phyloP scores from a whole-genome alignment of 164 flowering plant species.

The Magnolia changhungtana region DNA sequence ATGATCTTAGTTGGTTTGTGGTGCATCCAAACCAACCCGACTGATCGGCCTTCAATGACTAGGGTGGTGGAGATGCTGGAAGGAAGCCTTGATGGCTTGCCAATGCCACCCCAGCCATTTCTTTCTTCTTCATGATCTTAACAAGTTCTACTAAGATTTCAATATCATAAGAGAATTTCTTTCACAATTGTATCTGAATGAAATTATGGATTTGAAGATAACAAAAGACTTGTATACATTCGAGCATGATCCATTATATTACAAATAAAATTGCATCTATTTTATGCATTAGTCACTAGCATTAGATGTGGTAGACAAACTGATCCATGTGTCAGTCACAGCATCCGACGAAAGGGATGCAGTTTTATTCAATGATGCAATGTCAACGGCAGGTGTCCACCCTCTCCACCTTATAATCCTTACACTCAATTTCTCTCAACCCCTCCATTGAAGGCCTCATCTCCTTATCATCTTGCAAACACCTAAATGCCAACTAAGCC shows the following conservation, averaged over 20 bases:
- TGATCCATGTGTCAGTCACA: constrained; percentile 30
- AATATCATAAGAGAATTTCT: too few species aligned
- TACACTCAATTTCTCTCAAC: constrained; percentile 33
- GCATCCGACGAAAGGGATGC: constrained; percentile 42
- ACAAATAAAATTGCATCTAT: too few species aligned
- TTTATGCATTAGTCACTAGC: constrained; percentile 8
- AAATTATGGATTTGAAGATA: too few species aligned
- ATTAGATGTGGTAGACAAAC: constrained; percentile 18
- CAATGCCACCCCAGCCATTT: background rate
- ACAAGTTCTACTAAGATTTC: background rate
- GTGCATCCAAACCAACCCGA: constrained; percentile 2
- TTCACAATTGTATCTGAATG: too few species aligned
- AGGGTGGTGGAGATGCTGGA: constrained; percentile 5
- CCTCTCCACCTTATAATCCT: constrained; percentile 16
- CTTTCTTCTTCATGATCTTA: background rate
- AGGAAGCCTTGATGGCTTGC: background rate
- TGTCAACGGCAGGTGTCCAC: constrained; percentile 33
- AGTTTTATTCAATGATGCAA: constrained; percentile 27
- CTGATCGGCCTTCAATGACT: constrained; percentile 3
- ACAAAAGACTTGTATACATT: too few species aligned
- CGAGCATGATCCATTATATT: too few species aligned
- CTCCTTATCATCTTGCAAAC: constrained; percentile 63
- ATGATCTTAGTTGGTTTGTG: constrained; percentile 7
- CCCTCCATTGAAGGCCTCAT: constrained; percentile 69
- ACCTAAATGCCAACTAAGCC: constrained; percentile 68